phyloP scores from a whole-genome alignment of 148 eudicot species.

The Pouteria glomerata region DNA sequence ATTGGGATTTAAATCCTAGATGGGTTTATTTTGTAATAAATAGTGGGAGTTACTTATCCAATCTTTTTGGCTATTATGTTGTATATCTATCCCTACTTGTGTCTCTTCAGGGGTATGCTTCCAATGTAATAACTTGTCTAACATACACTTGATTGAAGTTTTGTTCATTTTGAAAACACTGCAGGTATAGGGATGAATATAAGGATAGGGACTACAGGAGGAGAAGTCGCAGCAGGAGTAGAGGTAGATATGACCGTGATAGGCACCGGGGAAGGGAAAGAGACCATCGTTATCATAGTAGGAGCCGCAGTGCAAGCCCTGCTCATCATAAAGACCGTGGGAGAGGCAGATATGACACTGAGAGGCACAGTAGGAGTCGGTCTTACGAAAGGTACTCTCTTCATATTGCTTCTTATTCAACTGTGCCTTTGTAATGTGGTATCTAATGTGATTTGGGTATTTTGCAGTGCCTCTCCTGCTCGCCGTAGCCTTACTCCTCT shows the following conservation, averaged over 20 bases:
- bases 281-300: conserved; percentile 47
- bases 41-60: too few relatives aligned
- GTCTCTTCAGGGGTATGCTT: too few relatives aligned
- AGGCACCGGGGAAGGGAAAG: conserved; percentile 59
- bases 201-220: conserved; percentile 45
- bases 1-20: too few relatives aligned
- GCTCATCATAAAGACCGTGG: conserved; percentile 53
- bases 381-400: conserved; percentile 52
- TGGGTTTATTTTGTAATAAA: too few relatives aligned
- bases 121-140: too few relatives aligned
- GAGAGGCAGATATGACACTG: conserved; percentile 66
- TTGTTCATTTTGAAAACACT: too few relatives aligned
- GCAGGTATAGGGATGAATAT: conserved; percentile 58
- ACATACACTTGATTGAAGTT: too few relatives aligned
- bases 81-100: too few relatives aligned
- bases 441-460: conserved; percentile 1
- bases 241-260: conserved; percentile 56
- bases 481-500: conserved; percentile 55
- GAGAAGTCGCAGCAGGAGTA: conserved; percentile 76
- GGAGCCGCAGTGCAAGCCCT: conserved; percentile 75
- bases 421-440: background rate
- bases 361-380: conserved; percentile 49
- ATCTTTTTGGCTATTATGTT: too few relatives aligned
- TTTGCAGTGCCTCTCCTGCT: conserved; percentile 63
- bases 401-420: background rate